Conservation (phyloP, 75 land plant genomes). For the Azolla pinnata region DNA sequence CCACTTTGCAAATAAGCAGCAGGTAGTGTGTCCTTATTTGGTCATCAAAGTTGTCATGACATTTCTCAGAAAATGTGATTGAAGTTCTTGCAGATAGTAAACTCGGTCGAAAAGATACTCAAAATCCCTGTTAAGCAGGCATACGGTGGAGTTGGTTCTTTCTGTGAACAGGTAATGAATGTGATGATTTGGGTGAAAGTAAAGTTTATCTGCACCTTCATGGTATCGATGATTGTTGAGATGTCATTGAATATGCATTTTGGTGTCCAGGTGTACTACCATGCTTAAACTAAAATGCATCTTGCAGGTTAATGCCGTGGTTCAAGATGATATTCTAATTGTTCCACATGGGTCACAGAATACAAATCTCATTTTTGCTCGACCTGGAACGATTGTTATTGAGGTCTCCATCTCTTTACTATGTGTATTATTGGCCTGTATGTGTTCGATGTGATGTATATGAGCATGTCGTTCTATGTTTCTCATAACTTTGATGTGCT, state of each 20-base stretch:
- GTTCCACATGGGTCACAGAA: constrained; percentile 47
- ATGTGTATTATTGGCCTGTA: not conserved
- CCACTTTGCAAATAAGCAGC: constrained; percentile 21
- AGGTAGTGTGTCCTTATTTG: constrained; percentile 8
- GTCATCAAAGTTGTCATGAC: not conserved
- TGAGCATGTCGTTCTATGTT: too few relatives aligned
- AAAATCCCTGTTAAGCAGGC: constrained; percentile 13
- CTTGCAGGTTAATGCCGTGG: constrained; percentile 24
- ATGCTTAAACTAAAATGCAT: too few relatives aligned
- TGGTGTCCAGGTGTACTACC: too few relatives aligned
- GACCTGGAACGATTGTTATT: constrained; percentile 29
- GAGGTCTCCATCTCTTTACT: constrained; percentile 9
- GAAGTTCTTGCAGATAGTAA: constrained; percentile 11
- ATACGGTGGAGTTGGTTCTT: constrained; percentile 26
- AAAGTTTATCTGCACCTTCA: too few relatives aligned
- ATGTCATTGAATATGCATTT: too few relatives aligned
- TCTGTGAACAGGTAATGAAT: constrained; percentile 35
- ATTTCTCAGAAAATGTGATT: not conserved
- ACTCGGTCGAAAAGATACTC: constrained; percentile 8
- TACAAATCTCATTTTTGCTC: constrained; percentile 33
- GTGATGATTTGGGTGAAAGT: too few relatives aligned
- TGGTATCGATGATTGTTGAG: too few relatives aligned
- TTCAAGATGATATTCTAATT: constrained; percentile 26
- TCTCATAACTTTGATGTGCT: constrained; percentile 5
- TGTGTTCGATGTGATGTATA: not conserved